Percentiles rank a stretch among this genome's conserved stretches.
These are phyloP conservation scores for Flueggea neowawraea DNA, from an alignment of 441 rosid species.

Conservation along the genomic window DNA sequence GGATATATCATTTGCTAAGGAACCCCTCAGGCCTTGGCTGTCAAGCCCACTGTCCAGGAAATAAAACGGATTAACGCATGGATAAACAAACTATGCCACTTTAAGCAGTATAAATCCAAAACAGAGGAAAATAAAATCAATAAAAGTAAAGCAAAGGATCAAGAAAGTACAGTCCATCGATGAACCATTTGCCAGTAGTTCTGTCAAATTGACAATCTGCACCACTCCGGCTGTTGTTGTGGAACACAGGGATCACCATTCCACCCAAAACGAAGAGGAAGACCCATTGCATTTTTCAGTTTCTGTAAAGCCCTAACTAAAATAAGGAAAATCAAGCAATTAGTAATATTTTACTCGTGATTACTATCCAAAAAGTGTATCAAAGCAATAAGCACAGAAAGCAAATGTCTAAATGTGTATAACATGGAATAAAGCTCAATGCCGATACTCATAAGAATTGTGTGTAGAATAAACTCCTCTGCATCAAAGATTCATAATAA, in stretches of 20 bases:
- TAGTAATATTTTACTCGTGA: slow-evolving; percentile 1
- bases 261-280: slow-evolving; percentile 97
- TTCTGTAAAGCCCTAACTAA: slow-evolving; percentile 71
- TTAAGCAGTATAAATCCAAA: not conserved
- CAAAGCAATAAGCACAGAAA: not conserved
- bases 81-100: not conserved
- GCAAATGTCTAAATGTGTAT: too few relatives aligned
- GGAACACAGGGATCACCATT: slow-evolving; percentile 99
- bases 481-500: too few relatives aligned
- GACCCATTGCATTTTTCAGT: slow-evolving; percentile 64
- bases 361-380: not conserved
- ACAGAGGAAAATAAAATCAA: slow-evolving; percentile 12
- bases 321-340: slow-evolving; percentile 23
- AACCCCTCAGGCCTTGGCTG: slow-evolving; percentile 90
- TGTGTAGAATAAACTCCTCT: too few relatives aligned
- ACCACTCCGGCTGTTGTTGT: slow-evolving; percentile 98
- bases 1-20: slow-evolving; percentile 70
- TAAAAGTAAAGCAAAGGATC: slow-evolving; percentile 22
- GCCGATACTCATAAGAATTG: too few relatives aligned
- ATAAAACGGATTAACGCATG: not conserved
- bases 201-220: slow-evolving; percentile 77
- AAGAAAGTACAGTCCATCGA: slow-evolving; percentile 89
- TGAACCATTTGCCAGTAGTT: slow-evolving; percentile 74
- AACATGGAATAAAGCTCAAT: too few relatives aligned
- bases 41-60: slow-evolving; percentile 67